Percentiles rank a stretch among this genome's conserved stretches.
Evolutionary conservation across 1,284 basidiomycete genomes (phyloP).

Genomic region (Ganoderma sp.): DNA sequence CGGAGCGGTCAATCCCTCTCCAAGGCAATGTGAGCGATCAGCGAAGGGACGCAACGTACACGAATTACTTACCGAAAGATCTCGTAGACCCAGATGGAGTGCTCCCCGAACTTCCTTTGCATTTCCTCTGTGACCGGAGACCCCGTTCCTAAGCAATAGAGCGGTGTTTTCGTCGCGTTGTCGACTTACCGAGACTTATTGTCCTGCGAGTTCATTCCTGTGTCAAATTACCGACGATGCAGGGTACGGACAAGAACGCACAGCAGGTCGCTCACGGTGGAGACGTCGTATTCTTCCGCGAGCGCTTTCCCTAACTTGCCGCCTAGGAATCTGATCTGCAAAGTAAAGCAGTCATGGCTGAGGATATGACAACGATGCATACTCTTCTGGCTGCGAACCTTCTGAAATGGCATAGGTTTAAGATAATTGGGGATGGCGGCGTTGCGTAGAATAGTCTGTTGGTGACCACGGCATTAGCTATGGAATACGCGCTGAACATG

Average conservation of each 20-base stretch:
- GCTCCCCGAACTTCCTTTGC: conserved; percentile 83
- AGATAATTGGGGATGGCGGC: conserved; percentile 85
- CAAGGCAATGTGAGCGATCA: not conserved
- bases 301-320: conserved; percentile 93
- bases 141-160: conserved; percentile 25
- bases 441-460: conserved; percentile 81
- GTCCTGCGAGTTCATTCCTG: conserved; percentile 13
- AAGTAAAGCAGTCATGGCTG: not conserved
- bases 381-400: conserved; percentile 51
- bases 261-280: conserved; percentile 90
- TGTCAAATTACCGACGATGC: not conserved
- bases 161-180: not conserved
- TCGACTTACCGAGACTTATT: conserved; percentile 25
- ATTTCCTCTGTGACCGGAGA: conserved; percentile 64
- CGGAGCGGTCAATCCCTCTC: conserved; percentile 89
- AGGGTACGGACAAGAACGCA: conserved; percentile 43
- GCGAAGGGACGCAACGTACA: not conserved
- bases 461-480: not conserved
- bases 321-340: conserved; percentile 90
- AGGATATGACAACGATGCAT: not conserved
- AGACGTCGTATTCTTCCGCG: conserved; percentile 86
- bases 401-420: conserved; percentile 83
- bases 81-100: conserved; percentile 92
- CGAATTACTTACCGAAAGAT: conserved; percentile 60
- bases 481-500: not conserved